Percentiles rank a stretch among this genome's conserved stretches.
Evolutionary conservation across 2,329 filamentous ascomycete genomes (phyloP).

Genomic region (Stemphylium vesicarium): DNA sequence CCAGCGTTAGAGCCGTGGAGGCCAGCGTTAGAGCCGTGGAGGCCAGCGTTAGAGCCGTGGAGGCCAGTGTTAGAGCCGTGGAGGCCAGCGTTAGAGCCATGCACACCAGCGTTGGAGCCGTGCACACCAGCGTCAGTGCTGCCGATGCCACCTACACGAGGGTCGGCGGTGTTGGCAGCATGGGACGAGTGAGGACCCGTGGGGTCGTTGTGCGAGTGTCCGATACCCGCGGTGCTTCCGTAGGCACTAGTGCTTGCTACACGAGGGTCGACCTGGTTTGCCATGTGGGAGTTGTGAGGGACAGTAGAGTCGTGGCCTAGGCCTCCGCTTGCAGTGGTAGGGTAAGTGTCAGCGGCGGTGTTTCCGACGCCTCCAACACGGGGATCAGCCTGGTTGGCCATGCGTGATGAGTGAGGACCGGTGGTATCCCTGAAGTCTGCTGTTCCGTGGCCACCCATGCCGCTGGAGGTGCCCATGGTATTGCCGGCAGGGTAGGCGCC

Average conservation of each 20-base stretch:
- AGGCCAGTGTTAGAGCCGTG: slow-evolving; percentile 30
- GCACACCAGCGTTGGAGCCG: too few relatives aligned
- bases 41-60: slow-evolving; percentile 31
- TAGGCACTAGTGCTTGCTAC: background rate
- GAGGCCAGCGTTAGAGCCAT: too few relatives aligned
- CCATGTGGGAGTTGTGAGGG: slow-evolving; percentile 35
- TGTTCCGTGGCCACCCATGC: slow-evolving; percentile 1
- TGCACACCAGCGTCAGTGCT: too few relatives aligned
- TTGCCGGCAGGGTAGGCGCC: slow-evolving; percentile 16
- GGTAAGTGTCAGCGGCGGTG: background rate
- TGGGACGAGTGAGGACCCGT: slow-evolving; percentile 8
- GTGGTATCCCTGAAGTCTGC: slow-evolving; percentile 33
- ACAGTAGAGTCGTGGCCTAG: slow-evolving; percentile 36
- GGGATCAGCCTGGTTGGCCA: slow-evolving; percentile 38
- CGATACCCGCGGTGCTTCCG: slow-evolving; percentile 2
- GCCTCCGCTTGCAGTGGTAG: background rate
- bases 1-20: slow-evolving; percentile 16
- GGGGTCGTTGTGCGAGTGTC: slow-evolving; percentile 2
- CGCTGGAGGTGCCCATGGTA: slow-evolving; percentile 18
- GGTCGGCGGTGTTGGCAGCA: slow-evolving; percentile 41
- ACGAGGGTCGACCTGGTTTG: slow-evolving; percentile 40
- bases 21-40: slow-evolving; percentile 16
- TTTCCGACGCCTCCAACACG: slow-evolving; percentile 17
- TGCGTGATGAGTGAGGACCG: slow-evolving; percentile 36
- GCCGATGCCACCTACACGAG: slow-evolving; percentile 31